Evolutionary conservation across 805 yeast species (phyloP).

Genomic region (Middelhovenomyces tepae): DNA sequence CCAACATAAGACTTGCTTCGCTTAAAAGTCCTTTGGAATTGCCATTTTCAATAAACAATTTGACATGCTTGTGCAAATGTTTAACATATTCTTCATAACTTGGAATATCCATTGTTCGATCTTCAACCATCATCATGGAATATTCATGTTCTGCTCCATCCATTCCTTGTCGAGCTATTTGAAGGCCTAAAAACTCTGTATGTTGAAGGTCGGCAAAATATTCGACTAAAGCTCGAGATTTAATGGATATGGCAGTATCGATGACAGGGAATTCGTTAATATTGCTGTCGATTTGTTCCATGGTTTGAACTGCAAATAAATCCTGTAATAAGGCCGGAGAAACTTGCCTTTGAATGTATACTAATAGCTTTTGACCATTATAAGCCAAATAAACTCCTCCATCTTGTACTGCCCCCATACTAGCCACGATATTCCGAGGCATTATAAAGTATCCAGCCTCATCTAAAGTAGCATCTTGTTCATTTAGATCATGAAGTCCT

Average conservation of each 20-base stretch:
- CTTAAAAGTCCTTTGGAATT: conserved; percentile 10
- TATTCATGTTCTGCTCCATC: conserved; percentile 55
- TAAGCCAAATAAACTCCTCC: conserved; percentile 77
- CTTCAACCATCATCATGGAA: conserved; percentile 63
- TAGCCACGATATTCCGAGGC: conserved; percentile 43
- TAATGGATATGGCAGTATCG: conserved; percentile 58
- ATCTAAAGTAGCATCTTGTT: conserved; percentile 46
- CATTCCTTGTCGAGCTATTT: conserved; percentile 53
- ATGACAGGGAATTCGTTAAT: conserved; percentile 58
- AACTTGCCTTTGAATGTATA: conserved; percentile 65
- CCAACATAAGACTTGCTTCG: too few relatives aligned
- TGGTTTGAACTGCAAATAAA: conserved; percentile 47
- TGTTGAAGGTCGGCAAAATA: conserved; percentile 40
- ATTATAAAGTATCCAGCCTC: conserved; percentile 33
- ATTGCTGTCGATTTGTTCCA: conserved; percentile 40
- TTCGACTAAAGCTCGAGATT: conserved; percentile 55
- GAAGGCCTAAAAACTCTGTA: conserved; percentile 39
- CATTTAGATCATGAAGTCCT: conserved; percentile 57
- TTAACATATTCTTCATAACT: conserved; percentile 61
- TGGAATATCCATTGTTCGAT: conserved; percentile 46
- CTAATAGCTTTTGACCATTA: conserved; percentile 49
- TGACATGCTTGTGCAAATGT: conserved; percentile 50
- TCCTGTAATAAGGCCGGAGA: conserved; percentile 62
- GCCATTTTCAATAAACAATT: conserved; percentile 18
- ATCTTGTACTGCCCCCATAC: conserved; percentile 35